Conservation (phyloP, 306 rosid genomes). For the Luffa aegyptiaca region DNA sequence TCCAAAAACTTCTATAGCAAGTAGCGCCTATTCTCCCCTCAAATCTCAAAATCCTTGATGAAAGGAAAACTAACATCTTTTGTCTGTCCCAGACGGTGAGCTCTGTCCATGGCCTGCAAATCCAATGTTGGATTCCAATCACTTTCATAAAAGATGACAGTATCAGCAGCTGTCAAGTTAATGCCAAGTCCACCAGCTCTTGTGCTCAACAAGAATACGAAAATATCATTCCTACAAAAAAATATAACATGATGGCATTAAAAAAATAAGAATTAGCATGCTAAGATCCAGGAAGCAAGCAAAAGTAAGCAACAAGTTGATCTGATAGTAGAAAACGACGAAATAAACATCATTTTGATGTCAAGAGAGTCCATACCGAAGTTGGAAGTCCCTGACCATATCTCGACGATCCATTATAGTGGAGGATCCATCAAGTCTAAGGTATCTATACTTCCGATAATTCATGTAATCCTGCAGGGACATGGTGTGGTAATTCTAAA, state of each 20-base stretch:
- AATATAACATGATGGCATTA: neutral
- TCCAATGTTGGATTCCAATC: conserved; percentile 99
- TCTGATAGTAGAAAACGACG: neutral
- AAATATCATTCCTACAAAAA: conserved; percentile 72
- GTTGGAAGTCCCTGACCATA: conserved; percentile 96
- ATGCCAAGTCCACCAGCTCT: conserved; percentile 99
- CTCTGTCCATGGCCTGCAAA: conserved; percentile 98
- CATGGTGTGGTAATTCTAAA: neutral
- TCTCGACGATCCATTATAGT: conserved; percentile 93
- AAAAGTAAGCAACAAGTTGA: neutral
- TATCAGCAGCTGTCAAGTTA: conserved; percentile 98
- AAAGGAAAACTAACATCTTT: conserved; percentile 65
- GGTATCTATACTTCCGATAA: conserved; percentile 83
- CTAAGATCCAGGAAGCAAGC: neutral
- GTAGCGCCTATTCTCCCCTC: neutral
- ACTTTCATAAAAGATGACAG: conserved; percentile 97
- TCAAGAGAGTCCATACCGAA: conserved; percentile 42
- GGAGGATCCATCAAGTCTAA: conserved; percentile 95
- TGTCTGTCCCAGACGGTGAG: conserved; percentile 99
- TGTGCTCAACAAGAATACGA: conserved; percentile 92
- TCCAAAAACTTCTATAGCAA: neutral
- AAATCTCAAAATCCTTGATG: neutral
- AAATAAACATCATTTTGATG: neutral
- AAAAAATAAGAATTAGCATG: neutral
- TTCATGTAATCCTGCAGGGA: conserved; percentile 89